phyloP scores from a whole-genome alignment of 2,329 filamentous ascomycete genomes.

The Blumeriella jaapii region DNA sequence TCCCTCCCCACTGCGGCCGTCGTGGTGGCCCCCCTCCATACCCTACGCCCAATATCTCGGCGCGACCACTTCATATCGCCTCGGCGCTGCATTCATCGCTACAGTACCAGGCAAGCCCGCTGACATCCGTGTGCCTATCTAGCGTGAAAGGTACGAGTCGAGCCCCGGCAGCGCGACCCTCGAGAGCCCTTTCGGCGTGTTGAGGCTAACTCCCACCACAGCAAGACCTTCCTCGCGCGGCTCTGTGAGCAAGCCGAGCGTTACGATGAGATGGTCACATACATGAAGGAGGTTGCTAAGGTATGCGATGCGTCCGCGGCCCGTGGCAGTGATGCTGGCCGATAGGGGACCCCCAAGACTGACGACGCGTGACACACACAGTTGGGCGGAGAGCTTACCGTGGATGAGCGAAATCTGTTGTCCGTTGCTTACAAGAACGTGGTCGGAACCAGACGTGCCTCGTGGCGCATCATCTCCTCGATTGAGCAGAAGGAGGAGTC shows the following conservation, averaged over 20 bases:
- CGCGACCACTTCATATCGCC: no score
- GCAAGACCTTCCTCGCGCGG: slow-evolving; percentile 99
- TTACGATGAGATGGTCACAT: slow-evolving; percentile 99
- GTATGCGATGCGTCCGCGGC: slow-evolving; percentile 33
- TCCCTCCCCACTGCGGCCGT: slow-evolving; percentile 8
- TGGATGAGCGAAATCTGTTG: slow-evolving; percentile 97
- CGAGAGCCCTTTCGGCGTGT: slow-evolving; percentile 6
- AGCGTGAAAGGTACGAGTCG: slow-evolving; percentile 28
- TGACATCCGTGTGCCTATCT: slow-evolving; percentile 14
- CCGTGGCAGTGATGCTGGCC: slow-evolving; percentile 16
- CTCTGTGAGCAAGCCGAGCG: slow-evolving; percentile 99
- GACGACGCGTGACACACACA: slow-evolving; percentile 25
- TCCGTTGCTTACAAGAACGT: slow-evolving; percentile 99
- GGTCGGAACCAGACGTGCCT: slow-evolving; percentile 93
- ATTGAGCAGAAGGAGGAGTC: slow-evolving; percentile 99
- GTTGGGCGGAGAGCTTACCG: slow-evolving; percentile 66
- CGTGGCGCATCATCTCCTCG: slow-evolving; percentile 98
- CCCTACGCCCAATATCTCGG: slow-evolving; percentile 5
- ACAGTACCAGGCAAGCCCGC: slow-evolving; percentile 11
- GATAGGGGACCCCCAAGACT: slow-evolving; percentile 10
- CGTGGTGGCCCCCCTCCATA: slow-evolving; percentile 18
- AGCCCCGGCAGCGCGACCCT: slow-evolving; percentile 3
- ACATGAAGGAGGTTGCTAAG: slow-evolving; percentile 99
- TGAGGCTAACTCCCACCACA: slow-evolving; percentile 32
- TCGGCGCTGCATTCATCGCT: no score